Percentiles rank a stretch among this genome's conserved stretches.
phyloP scores from a whole-genome alignment of 768 basidiomycete genomes.

The Chiua virens region DNA sequence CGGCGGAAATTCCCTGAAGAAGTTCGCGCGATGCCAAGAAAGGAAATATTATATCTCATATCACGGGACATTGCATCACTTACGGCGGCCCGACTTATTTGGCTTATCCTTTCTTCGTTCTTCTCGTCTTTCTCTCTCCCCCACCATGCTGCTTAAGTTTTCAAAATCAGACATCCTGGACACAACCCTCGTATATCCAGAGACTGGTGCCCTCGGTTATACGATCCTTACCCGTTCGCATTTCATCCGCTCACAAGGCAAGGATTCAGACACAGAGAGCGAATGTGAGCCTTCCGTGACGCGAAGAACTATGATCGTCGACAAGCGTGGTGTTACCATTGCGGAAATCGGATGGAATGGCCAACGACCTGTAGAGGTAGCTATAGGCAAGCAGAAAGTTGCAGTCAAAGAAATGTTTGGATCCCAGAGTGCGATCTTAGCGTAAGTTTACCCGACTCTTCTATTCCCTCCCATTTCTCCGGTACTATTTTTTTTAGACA shows the following conservation, averaged over 20 bases:
- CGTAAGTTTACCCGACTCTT: constrained; percentile 37
- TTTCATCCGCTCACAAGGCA: constrained; percentile 28
- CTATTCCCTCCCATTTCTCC: neutral
- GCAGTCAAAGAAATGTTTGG: constrained; percentile 58
- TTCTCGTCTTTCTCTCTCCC: neutral
- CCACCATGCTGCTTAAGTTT: constrained; percentile 57
- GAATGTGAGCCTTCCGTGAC: constrained; percentile 25
- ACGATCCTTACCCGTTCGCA: constrained; percentile 46
- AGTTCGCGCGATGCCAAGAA: neutral
- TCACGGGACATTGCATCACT: neutral
- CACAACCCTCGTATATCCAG: constrained; percentile 50
- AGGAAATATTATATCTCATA: constrained; percentile 1
- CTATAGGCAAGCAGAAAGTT: constrained; percentile 50
- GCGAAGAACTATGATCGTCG: constrained; percentile 45
- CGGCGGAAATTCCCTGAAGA: neutral
- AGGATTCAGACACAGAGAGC: constrained; percentile 30
- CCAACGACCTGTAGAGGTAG: constrained; percentile 49
- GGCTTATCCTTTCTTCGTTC: neutral
- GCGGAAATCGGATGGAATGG: constrained; percentile 56
- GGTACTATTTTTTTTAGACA: constrained; percentile 35
- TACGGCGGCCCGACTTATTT: neutral
- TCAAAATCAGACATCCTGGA: constrained; percentile 59
- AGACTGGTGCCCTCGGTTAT: constrained; percentile 49
- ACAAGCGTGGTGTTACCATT: constrained; percentile 40
- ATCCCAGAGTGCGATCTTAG: constrained; percentile 51